These are phyloP conservation scores for Eimeria sp. DNA, from an alignment of 169 alveolate species.

Conservation along the genomic window DNA sequence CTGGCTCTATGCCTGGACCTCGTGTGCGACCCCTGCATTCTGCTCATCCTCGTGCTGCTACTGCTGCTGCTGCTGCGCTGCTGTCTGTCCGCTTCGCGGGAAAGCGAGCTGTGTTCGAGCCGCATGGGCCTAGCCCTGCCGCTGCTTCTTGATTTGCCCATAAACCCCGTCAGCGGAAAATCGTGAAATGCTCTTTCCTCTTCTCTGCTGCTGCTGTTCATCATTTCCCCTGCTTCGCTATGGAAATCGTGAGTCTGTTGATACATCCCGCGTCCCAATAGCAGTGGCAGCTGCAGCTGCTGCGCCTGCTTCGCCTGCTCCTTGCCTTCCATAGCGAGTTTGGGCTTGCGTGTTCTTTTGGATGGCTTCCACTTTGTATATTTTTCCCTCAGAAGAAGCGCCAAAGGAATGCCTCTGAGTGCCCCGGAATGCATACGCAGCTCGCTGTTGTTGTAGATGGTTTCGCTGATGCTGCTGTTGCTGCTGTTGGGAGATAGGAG, in stretches of 20 bases:
- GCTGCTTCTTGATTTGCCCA: not conserved
- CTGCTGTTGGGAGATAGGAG: not conserved
- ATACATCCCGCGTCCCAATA: not conserved
- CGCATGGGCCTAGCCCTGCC: not conserved
- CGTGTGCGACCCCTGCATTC: not conserved
- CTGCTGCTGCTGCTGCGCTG: slow-evolving; percentile 31
- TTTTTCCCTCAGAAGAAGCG: not conserved
- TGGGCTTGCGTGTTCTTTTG: not conserved
- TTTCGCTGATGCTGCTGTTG: not conserved
- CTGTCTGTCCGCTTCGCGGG: not conserved
- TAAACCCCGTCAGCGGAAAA: not conserved
- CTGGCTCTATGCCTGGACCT: not conserved
- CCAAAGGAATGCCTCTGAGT: slow-evolving; percentile 11
- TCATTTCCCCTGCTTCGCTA: not conserved
- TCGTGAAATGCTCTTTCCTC: not conserved
- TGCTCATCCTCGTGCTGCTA: slow-evolving; percentile 6
- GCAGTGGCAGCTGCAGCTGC: slow-evolving; percentile 40
- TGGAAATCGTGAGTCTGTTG: not conserved
- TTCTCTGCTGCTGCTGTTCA: not conserved
- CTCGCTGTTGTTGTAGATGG: not conserved
- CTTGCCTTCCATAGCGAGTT: not conserved
- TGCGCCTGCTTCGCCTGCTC: not conserved
- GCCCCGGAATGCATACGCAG: not conserved
- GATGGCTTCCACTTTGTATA: slow-evolving; percentile 12
- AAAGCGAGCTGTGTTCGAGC: not conserved